Evolutionary conservation across 1,139 yeast species (phyloP).

Genomic region (Groenewaldozyma auringiensis): DNA sequence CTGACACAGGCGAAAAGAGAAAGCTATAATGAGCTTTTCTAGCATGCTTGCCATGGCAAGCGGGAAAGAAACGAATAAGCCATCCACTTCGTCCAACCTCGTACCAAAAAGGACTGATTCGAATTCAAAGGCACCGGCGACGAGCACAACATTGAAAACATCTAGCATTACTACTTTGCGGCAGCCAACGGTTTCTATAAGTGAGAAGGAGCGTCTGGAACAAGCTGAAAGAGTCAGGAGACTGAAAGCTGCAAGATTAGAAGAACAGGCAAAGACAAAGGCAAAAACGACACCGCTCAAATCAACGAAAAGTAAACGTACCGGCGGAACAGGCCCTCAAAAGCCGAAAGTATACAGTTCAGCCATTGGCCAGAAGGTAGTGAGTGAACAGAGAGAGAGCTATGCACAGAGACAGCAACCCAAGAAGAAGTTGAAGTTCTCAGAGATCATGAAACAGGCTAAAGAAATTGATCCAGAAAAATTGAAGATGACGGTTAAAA

Average conservation of each 20-base stretch:
- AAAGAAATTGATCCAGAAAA: constrained; percentile 30
- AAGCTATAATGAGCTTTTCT: constrained; percentile 20
- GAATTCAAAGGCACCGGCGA: no score
- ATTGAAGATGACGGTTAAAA: constrained; percentile 31
- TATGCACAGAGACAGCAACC: constrained; percentile 8
- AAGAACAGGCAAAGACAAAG: constrained; percentile 14
- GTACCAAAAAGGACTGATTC: no score
- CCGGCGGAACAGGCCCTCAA: neutral
- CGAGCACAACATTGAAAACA: no score
- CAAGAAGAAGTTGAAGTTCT: constrained; percentile 27
- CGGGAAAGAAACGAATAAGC: neutral
- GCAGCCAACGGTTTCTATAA: no score
- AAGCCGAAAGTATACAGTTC: neutral
- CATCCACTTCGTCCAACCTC: no score
- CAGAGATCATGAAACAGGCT: constrained; percentile 35
- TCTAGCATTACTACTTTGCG: no score
- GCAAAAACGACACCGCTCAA: constrained; percentile 9
- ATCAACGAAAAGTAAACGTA: constrained; percentile 11
- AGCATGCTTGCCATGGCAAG: constrained; percentile 23
- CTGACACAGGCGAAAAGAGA: no score
- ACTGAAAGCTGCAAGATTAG: constrained; percentile 25
- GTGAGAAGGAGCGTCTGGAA: constrained; percentile 20
- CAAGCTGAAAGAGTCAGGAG: constrained; percentile 25
- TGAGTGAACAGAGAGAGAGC: constrained; percentile 4
- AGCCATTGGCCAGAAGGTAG: constrained; percentile 7